Conservation (phyloP, 768 basidiomycete genomes). For the Artomyces pyxidatus region DNA sequence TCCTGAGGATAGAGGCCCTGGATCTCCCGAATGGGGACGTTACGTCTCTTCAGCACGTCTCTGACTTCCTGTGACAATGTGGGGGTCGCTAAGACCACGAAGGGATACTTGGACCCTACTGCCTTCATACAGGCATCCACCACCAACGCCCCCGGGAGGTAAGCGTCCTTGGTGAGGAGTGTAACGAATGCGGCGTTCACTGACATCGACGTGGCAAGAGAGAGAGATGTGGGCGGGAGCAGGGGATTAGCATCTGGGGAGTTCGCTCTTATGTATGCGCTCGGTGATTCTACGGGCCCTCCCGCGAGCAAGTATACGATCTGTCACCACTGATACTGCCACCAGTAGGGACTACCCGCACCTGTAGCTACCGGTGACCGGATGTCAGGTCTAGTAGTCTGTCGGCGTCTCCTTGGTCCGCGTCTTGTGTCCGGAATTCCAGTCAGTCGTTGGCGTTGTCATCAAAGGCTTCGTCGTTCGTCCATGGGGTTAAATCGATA, state of each 20-base stretch:
- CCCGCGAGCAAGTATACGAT: too few relatives aligned
- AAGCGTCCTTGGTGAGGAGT: slow-evolving; percentile 59
- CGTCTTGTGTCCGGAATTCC: too few relatives aligned
- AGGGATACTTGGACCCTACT: slow-evolving; percentile 37
- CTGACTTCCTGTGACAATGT: slow-evolving; percentile 29
- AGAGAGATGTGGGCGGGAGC: neutral
- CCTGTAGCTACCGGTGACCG: too few relatives aligned
- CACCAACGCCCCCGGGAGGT: slow-evolving; percentile 50
- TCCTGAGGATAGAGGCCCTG: slow-evolving; percentile 45
- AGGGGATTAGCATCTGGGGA: neutral
- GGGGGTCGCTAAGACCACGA: slow-evolving; percentile 45
- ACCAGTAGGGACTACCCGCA: too few relatives aligned
- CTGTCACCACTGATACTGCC: too few relatives aligned
- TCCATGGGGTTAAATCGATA: too few relatives aligned
- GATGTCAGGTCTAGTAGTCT: too few relatives aligned
- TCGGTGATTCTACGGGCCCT: too few relatives aligned
- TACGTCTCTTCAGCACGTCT: slow-evolving; percentile 40
- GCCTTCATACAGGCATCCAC: slow-evolving; percentile 39
- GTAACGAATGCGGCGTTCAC: slow-evolving; percentile 61
- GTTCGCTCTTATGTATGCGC: neutral
- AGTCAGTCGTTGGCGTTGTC: too few relatives aligned
- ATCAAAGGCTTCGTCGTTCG: too few relatives aligned
- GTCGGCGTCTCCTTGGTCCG: too few relatives aligned
- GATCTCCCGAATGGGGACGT: slow-evolving; percentile 52
- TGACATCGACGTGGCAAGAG: slow-evolving; percentile 23